Percentiles rank a stretch among this genome's conserved stretches.
Conservation (phyloP, 345 rosid genomes). For the Ceriops decandra region DNA sequence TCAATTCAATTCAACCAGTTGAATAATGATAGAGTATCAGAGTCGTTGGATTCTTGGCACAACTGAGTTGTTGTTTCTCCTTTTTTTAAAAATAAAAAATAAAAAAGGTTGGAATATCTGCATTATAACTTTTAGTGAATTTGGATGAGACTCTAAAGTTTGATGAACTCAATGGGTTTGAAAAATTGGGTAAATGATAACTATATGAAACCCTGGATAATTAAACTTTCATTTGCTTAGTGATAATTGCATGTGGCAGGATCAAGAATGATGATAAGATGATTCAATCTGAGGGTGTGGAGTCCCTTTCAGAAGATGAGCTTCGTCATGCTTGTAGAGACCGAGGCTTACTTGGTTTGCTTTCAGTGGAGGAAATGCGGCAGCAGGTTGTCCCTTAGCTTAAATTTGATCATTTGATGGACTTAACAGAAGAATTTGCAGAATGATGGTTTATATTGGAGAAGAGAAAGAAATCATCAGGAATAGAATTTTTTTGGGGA, state of each 20-base stretch:
- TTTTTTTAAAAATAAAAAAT: no score
- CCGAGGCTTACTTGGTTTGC: conserved; percentile 86
- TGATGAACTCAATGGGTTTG: no score
- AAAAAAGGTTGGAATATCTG: no score
- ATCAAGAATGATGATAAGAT: conserved; percentile 90
- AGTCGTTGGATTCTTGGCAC: no score
- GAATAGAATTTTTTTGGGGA: background rate
- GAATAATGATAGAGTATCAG: no score
- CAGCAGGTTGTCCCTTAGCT: conserved; percentile 52
- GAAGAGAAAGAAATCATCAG: background rate
- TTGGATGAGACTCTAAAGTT: no score
- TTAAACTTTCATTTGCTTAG: conserved; percentile 4
- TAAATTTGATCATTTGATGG: background rate
- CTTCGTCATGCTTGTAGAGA: conserved; percentile 95
- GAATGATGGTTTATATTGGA: background rate
- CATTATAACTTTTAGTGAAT: no score
- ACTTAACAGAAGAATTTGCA: conserved; percentile 5
- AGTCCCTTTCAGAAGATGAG: conserved; percentile 88
- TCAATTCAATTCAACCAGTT: no score
- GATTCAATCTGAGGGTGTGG: conserved; percentile 90
- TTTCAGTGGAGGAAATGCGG: conserved; percentile 91
- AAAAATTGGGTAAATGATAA: no score
- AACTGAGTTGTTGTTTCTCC: no score
- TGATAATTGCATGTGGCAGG: conserved; percentile 39
- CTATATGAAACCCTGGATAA: background rate